Evolutionary conservation across 208 protist species (phyloP), one percentile per base, ranked within the genome.

Genomic region (Leishmania aethiopica): DNA sequence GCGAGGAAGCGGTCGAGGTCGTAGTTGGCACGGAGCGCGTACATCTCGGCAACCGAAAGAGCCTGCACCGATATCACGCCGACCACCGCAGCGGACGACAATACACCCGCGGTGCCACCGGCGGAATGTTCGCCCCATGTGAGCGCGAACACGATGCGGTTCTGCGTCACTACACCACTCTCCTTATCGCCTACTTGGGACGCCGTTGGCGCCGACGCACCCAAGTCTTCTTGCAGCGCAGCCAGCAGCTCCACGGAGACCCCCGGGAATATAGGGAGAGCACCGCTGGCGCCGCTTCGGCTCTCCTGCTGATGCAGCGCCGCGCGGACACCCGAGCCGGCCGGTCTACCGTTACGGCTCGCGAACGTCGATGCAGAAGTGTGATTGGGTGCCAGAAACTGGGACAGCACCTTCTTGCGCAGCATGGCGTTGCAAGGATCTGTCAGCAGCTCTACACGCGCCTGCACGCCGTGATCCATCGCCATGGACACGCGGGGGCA

Each of bases 21-120:
- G 81, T 96, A 98, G 88, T 97, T 97, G 72, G 86, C 84, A 45
- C 94, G 91, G 11, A 98, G 83, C n/a, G 89, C 90, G 79, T 98
- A 96, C 90, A 96, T 89, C 69, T 97, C 95, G 0, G 74, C 32
- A 40, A 92, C 78, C 15, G 86, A 86, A 47, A 96, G 67, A 40
- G 77, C 77, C 64, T 92, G 89, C 77, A 90, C 84, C 8, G 91
- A 91, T 6, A 91, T 88, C 32, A 96, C 79, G 71, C 94, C 95
- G 11, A 95, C 86, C 53, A 95, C 77, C 3, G 55, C 19, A 15
- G 83, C 22, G 0, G 74, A 19, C 13, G 82, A 62, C n/a, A 75
- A n/a, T 6, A 72, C 45, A 35, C 37, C 22, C 10, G 82, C 40
- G 13, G 77, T 17, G 19, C 71, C 22, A 35, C 57, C 53, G 17